phyloP scores from a whole-genome alignment of 768 basidiomycete genomes.

The Boletales sp. region DNA sequence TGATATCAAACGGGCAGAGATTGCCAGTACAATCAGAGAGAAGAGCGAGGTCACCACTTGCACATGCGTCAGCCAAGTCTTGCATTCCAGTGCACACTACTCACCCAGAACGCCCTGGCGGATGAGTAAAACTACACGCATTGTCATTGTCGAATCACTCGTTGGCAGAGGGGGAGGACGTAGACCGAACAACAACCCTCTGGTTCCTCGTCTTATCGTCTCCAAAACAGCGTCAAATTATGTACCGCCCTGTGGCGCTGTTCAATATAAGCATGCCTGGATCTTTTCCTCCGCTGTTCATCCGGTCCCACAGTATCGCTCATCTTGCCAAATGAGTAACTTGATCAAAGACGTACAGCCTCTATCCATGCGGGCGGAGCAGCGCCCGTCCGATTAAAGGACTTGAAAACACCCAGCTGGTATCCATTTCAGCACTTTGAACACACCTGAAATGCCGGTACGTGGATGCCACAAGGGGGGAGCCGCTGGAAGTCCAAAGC shows the following conservation, averaged over 20 bases:
- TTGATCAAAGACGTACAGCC: background rate
- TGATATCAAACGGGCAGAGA: conserved; percentile 27
- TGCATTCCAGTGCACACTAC: background rate
- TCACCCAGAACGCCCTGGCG: conserved; percentile 24
- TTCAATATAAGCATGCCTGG: background rate
- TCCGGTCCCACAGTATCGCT: too few relatives aligned
- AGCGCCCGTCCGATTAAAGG: too few relatives aligned
- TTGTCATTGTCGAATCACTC: conserved; percentile 15
- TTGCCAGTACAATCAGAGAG: conserved; percentile 29
- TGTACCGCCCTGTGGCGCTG: background rate
- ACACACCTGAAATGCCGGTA: too few relatives aligned
- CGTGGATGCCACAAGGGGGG: too few relatives aligned
- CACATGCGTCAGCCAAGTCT: conserved; percentile 1
- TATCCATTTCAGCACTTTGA: background rate
- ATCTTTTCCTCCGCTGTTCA: too few relatives aligned
- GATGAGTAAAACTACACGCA: conserved; percentile 10
- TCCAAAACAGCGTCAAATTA: background rate
- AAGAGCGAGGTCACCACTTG: conserved; percentile 20
- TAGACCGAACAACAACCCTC: background rate
- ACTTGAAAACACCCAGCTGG: background rate
- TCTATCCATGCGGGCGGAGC: background rate
- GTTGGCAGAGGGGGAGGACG: background rate
- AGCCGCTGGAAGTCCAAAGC: too few relatives aligned
- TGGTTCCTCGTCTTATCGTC: conserved; percentile 7
- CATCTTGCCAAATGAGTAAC: background rate